Evolutionary conservation across 2,329 filamentous ascomycete species (phyloP).

Genomic region (Fusarium begoniae): DNA sequence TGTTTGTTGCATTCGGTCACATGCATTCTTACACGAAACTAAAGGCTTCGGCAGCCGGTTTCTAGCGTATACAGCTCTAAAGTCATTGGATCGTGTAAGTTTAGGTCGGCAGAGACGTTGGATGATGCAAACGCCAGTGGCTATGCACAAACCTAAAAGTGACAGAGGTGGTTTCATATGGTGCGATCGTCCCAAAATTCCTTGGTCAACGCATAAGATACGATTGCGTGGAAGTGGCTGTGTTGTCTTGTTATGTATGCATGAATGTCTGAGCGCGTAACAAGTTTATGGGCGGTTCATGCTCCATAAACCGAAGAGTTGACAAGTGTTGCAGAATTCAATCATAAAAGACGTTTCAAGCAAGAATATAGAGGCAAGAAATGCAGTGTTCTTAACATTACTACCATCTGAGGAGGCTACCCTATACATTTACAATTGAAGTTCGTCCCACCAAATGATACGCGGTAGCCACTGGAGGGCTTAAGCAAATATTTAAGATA

Average conservation of each 20-base stretch:
- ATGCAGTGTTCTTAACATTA: neutral
- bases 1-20: neutral
- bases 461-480: neutral
- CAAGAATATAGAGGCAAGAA: no score
- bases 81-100: constrained; percentile 2
- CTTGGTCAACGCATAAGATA: neutral
- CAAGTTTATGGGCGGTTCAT: neutral
- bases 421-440: neutral
- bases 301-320: neutral
- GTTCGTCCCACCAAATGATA: neutral
- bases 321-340: neutral
- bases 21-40: constrained; percentile 7
- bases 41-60: neutral
- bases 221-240: neutral
- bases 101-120: neutral
- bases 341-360: no score
- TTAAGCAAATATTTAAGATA: neutral
- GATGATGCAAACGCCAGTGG: neutral
- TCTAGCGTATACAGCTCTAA: neutral
- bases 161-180: constrained; percentile 5
- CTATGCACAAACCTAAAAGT: neutral
- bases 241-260: neutral
- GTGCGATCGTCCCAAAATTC: neutral
- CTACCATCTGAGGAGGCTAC: neutral
- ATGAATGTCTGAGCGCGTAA: constrained; percentile 2